phyloP scores from a whole-genome alignment of 179 eudicot species.

The Beta lomatogona region DNA sequence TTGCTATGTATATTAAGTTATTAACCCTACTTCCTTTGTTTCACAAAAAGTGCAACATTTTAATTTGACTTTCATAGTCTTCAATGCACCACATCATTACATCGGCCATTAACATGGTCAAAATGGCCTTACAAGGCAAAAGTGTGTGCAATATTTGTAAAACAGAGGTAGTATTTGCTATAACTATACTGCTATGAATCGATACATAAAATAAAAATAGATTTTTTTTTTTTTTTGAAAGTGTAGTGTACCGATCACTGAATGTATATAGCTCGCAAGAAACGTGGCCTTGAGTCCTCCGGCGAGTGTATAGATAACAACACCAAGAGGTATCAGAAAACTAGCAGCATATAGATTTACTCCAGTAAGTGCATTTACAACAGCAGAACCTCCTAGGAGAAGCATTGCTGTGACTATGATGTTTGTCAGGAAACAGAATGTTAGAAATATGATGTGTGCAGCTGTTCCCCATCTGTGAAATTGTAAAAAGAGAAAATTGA shows the following conservation, averaged over 20 bases:
- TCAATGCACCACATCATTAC: too few species aligned
- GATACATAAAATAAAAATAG: too few species aligned
- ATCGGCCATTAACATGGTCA: too few species aligned
- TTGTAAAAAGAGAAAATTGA: not conserved
- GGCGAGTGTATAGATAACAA: slow-evolving; percentile 83
- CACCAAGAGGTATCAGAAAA: slow-evolving; percentile 87
- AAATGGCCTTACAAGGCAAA: too few species aligned
- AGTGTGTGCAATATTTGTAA: too few species aligned
- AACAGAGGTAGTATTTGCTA: too few species aligned
- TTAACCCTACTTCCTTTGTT: too few species aligned
- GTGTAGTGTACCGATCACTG: slow-evolving; percentile 59
- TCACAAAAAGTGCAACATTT: too few species aligned
- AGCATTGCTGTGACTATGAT: slow-evolving; percentile 97
- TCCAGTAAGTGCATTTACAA: slow-evolving; percentile 94
- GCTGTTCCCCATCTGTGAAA: slow-evolving; percentile 85
- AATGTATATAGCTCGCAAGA: slow-evolving; percentile 93
- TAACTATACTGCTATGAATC: not conserved
- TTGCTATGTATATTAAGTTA: not conserved
- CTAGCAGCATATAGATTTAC: slow-evolving; percentile 92
- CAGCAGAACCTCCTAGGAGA: slow-evolving; percentile 97
- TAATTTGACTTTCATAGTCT: too few species aligned
- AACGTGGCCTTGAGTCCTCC: slow-evolving; percentile 97
- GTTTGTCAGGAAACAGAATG: slow-evolving; percentile 88
- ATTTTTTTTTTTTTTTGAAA: too few species aligned
- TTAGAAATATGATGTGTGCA: slow-evolving; percentile 79